Evolutionary conservation across 2,329 filamentous ascomycete genomes (phyloP), one percentile per base, ranked within the genome.

Genomic region (Pseudocercospora vitis): DNA sequence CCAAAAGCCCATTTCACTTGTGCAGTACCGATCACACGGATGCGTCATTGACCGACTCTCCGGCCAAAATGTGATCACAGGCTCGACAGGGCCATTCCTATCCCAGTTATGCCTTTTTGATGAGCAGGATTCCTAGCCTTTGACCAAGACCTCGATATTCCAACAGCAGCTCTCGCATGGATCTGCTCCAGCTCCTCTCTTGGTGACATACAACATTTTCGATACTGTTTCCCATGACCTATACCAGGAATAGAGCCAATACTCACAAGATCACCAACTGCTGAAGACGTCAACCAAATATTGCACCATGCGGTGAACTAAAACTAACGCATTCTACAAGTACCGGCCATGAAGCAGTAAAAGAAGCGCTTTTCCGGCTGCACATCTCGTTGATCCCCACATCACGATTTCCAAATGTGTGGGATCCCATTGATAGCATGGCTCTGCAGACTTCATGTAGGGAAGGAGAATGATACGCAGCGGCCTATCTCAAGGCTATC

Each of bases 371-470:
- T 42, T 24, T n/a, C n/a, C 19, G 37, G 24, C 1, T 19, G 18
- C n/a, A 8, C 37, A 23, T 26, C 8, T 21, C 12, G 7, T 11
- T 6, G 37, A 23, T 21, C 24, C 24, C 21, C 19, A 42, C 37
- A 42, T 42, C 16, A 42, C 37, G 3, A 42, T 21, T 4, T 23
- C 37, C 21, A 21, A 42, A 14, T 42, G 37, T 42, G 37, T 21
- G 37, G 18, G 24, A 42, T 42, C 37, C 37, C 37, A 21, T 21
- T 42, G 21, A 42, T 42, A 21, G 37, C 37, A 42, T 42, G 37
- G 37, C 37, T 42, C 3, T 42, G 37, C 24, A 21, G 37, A 42
- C 16, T 42, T 6, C 18, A 19, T 9, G 37, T 18, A 42, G 37
- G 37, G 19, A 42, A 42, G 19, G 37, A 26, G 12, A 42, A 14